A percentile compares a stretch with the other conserved stretches of the same genome.
Conservation (phyloP, 1,284 basidiomycete genomes). For the Pholiota adiposa region DNA sequence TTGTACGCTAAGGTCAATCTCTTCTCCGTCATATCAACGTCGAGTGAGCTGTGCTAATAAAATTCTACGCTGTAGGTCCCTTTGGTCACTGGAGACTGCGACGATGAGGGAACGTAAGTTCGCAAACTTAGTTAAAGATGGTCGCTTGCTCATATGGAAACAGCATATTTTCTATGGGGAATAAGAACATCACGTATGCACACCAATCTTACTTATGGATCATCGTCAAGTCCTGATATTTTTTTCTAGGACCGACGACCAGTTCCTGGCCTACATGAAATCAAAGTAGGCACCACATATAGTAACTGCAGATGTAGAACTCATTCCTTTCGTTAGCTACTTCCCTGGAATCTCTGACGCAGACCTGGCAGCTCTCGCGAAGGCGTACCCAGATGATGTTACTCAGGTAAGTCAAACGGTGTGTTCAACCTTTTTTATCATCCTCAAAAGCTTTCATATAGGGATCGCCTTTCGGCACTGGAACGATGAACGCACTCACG, state of each 20-base stretch:
- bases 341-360: slow-evolving; percentile 32
- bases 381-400: slow-evolving; percentile 47
- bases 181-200: slow-evolving; percentile 40
- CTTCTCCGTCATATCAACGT: no score
- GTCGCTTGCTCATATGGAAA: not conserved
- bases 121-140: not conserved
- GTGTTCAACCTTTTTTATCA: not conserved
- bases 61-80: slow-evolving; percentile 40
- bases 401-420: slow-evolving; percentile 14
- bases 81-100: slow-evolving; percentile 49
- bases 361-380: slow-evolving; percentile 36
- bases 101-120: slow-evolving; percentile 52
- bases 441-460: slow-evolving; percentile 14
- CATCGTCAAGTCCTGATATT: not conserved
- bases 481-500: slow-evolving; percentile 45
- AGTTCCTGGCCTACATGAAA: slow-evolving; percentile 41
- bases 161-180: slow-evolving; percentile 45
- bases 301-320: no score
- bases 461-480: slow-evolving; percentile 58
- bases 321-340: no score
- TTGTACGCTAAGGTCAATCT: slow-evolving; percentile 20
- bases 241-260: slow-evolving; percentile 32
- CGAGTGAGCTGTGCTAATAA: no score
- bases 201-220: not conserved
- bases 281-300: not conserved